Percentiles rank a stretch among this genome's conserved stretches.
These are phyloP conservation scores for Vicia faba DNA, from an alignment of 306 rosid genomes.

Conservation along the genomic window DNA sequence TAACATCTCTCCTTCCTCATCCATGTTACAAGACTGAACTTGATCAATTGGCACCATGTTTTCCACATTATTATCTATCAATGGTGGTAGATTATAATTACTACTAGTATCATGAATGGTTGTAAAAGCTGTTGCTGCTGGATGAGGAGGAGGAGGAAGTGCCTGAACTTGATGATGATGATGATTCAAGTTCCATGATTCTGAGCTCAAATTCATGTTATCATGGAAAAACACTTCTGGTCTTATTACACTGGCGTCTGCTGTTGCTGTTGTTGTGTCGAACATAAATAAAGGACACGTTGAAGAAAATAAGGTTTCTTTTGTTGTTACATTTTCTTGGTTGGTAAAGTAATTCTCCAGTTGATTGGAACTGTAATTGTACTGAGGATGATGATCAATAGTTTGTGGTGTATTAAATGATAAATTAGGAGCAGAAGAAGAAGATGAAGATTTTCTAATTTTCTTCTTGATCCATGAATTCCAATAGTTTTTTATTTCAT, in stretches of 20 bases:
- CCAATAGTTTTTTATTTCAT: slow-evolving; percentile 97
- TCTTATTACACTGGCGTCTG: slow-evolving; percentile 27
- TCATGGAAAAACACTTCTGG: slow-evolving; percentile 56
- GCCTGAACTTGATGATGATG: slow-evolving; percentile 58
- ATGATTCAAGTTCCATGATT: slow-evolving; percentile 72
- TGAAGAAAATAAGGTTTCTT: slow-evolving; percentile 58
- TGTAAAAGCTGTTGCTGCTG: slow-evolving; percentile 33
- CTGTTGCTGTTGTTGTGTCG: slow-evolving; percentile 53
- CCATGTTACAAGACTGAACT: slow-evolving; percentile 52
- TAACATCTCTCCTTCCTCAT: slow-evolving; percentile 57
- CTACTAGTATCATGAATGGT: slow-evolving; percentile 43
- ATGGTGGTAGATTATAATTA: slow-evolving; percentile 67
- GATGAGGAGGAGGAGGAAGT: slow-evolving; percentile 38
- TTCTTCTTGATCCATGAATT: slow-evolving; percentile 98
- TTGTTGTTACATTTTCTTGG: slow-evolving; percentile 54
- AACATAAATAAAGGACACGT: slow-evolving; percentile 84
- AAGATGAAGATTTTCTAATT: slow-evolving; percentile 68
- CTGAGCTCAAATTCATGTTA: slow-evolving; percentile 45
- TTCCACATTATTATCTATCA: slow-evolving; percentile 68
- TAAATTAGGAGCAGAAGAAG: slow-evolving; percentile 47
- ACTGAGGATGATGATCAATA: slow-evolving; percentile 47
- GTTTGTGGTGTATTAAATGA: slow-evolving; percentile 36
- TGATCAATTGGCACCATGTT: slow-evolving; percentile 52
- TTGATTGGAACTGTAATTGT: slow-evolving; percentile 52
- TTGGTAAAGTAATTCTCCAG: slow-evolving; percentile 49